phyloP scores from a whole-genome alignment of 2,329 filamentous ascomycete genomes.

The Phaeosphaeria sp. region DNA sequence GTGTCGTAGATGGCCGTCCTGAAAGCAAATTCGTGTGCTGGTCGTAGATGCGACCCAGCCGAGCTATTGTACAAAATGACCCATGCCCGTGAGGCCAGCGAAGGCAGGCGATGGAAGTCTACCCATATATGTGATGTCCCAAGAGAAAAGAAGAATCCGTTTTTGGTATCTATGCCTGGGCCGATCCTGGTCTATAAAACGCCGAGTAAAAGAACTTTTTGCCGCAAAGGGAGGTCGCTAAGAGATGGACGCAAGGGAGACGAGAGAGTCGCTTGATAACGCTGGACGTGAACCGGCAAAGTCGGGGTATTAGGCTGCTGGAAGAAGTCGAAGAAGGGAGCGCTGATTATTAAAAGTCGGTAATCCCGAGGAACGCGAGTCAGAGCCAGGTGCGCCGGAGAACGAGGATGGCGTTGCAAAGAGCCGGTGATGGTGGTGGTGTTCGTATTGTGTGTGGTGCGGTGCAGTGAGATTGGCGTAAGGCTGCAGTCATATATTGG shows the following conservation, averaged over 20 bases:
- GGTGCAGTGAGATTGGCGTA: conserved; percentile 18
- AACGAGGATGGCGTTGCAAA: conserved; percentile 13
- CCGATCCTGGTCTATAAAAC: conserved; percentile 50
- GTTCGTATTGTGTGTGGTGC: too few species aligned
- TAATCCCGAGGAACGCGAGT: conserved; percentile 33
- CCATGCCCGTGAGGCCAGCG: conserved; percentile 37
- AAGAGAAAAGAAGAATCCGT: conserved; percentile 35
- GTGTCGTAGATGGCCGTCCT: conserved; percentile 39
- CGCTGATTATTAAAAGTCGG: conserved; percentile 47
- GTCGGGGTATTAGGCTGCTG: conserved; percentile 49
- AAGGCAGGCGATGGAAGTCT: conserved; percentile 45
- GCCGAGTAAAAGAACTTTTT: conserved; percentile 44
- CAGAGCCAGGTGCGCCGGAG: conserved; percentile 23
- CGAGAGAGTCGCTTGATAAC: conserved; percentile 36
- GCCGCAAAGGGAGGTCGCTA: conserved; percentile 46
- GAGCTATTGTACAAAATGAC: conserved; percentile 44
- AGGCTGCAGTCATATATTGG: conserved; percentile 36
- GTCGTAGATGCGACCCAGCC: conserved; percentile 35
- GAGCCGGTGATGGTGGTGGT: conserved; percentile 14
- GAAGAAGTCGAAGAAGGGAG: conserved; percentile 36
- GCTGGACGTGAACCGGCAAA: conserved; percentile 27
- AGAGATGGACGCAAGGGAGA: conserved; percentile 33
- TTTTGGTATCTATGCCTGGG: conserved; percentile 53
- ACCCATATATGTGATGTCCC: conserved; percentile 38
- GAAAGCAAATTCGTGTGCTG: conserved; percentile 42